phyloP scores from a whole-genome alignment of 2,329 filamentous ascomycete species.

The Pseudogymnoascus sp. region DNA sequence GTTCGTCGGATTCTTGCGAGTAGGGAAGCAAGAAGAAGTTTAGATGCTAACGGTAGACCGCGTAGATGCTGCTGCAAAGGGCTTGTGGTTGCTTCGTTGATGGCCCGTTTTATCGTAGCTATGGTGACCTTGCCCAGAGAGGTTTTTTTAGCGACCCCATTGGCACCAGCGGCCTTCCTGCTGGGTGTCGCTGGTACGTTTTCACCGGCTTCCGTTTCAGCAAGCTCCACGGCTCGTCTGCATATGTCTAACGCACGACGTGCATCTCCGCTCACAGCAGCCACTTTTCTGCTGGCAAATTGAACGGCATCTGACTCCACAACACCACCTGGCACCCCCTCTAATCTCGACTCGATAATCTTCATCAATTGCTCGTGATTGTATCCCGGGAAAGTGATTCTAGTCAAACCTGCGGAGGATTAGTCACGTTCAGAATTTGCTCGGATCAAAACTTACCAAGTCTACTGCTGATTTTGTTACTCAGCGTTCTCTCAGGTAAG shows the following conservation, averaged over 20 bases:
- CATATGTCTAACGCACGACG: constrained; percentile 91
- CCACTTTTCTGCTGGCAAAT: constrained; percentile 93
- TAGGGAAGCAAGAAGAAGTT: constrained; percentile 78
- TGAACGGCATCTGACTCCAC: constrained; percentile 91
- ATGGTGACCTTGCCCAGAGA: constrained; percentile 66
- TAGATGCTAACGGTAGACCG: constrained; percentile 70
- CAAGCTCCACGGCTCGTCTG: constrained; percentile 86
- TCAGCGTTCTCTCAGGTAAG: constrained; percentile 86
- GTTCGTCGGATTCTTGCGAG: constrained; percentile 71
- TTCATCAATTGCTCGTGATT: constrained; percentile 95
- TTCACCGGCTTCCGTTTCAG: constrained; percentile 57
- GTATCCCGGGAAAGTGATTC: constrained; percentile 96
- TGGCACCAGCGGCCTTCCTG: constrained; percentile 40
- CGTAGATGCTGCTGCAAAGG: constrained; percentile 86
- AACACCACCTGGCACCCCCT: constrained; percentile 79
- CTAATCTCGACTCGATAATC: constrained; percentile 90
- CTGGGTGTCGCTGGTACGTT: constrained; percentile 50
- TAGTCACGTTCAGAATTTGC: constrained; percentile 8
- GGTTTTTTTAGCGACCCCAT: constrained; percentile 16
- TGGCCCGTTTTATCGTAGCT: constrained; percentile 85
- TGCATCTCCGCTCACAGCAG: constrained; percentile 90
- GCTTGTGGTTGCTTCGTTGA: constrained; percentile 88
- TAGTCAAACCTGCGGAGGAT: constrained; percentile 56
- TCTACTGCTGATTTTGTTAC: constrained; percentile 96
- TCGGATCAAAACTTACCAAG: constrained; percentile 39